Percentiles rank a stretch among this genome's conserved stretches.
Conservation (phyloP, 257 asterid genomes). For the Solanum corneliomulleri region DNA sequence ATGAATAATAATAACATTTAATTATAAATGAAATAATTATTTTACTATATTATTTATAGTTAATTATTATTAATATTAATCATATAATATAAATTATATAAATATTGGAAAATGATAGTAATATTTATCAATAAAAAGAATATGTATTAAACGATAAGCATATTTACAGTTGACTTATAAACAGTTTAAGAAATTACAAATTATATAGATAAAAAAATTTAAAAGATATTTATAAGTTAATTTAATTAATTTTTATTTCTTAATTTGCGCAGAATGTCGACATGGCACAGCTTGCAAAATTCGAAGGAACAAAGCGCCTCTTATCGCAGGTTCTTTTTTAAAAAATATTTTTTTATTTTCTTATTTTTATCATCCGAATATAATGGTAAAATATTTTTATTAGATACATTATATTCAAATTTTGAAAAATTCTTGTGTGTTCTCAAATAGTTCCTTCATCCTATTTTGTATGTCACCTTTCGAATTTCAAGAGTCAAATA, state of each 20-base stretch:
- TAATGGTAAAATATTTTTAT: background rate
- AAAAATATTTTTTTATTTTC: background rate
- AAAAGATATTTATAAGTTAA: background rate
- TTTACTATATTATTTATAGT: background rate
- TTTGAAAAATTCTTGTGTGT: background rate
- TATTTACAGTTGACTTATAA: background rate
- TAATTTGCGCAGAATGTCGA: conserved; percentile 31
- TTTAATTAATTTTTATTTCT: background rate
- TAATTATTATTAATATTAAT: too few species aligned
- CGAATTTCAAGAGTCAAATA: too few species aligned
- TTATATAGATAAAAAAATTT: background rate
- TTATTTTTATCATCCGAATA: background rate
- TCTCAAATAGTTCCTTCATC: background rate
- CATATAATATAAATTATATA: background rate
- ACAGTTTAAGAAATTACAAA: background rate
- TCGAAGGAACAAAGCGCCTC: background rate
- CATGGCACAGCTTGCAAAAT: conserved; percentile 40
- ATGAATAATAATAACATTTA: background rate
- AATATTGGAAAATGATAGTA: background rate
- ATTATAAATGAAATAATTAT: too few species aligned
- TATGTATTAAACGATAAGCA: too few species aligned
- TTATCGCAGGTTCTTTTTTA: background rate
- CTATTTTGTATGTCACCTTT: too few species aligned
- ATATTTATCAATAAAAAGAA: too few species aligned
- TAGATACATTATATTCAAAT: background rate